Base-by-base conservation (phyloP, 352 stramenopile species). In the Elongisporangium prolatum region DNA sequence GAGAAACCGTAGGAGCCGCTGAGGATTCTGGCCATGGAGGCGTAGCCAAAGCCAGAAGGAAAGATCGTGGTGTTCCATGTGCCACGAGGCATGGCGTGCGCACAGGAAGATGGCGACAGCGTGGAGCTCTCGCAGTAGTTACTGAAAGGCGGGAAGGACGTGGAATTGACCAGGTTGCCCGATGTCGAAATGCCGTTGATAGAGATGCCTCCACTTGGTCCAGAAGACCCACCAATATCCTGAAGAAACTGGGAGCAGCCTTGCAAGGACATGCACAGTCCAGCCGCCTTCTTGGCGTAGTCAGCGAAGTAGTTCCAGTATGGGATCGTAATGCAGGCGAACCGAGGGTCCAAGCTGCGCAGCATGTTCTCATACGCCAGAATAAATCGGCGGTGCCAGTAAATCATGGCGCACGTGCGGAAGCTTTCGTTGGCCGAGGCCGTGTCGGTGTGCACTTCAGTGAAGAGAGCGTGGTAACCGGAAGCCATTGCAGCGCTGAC, bases 291-390 rank as follows among this genome's bases (percentile, higher is more conserved):
- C 48, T 73, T 78, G 13, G 79, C 81, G 52, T 76, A 89, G 63
- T 90, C 82, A 0, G 77, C 64, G 47, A 86, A 89, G 56, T 85
- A 86, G 67, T 93, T 76, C 80, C 80, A 93, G 65, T 92, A 93
- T 21, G 84, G 82, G 21, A 91, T 69, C 22, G 80, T 91, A 21
- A 93, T 37, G 48, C 79, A 91, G 14, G 76, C 80, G 58, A 76
- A 93, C 18, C 60, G 71, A 0, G 78, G 57, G 13, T 63, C 77
- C 0, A 91, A 68, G 56, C 69, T 86, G 48, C 83, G 83, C 28
- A 93, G 68, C 80, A 91, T 91, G 48, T 77, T 80, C 56, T 93
- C 83, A 65, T 89, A 89, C 40, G 73, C 83, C 48, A 89, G 67
- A 9, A 91, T 54, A 49, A 80, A 89, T 20, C 77, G 75, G 9